These are phyloP conservation scores for Epichloe coenophiala DNA, from an alignment of 2,329 filamentous ascomycete species.

Conservation along the genomic window DNA sequence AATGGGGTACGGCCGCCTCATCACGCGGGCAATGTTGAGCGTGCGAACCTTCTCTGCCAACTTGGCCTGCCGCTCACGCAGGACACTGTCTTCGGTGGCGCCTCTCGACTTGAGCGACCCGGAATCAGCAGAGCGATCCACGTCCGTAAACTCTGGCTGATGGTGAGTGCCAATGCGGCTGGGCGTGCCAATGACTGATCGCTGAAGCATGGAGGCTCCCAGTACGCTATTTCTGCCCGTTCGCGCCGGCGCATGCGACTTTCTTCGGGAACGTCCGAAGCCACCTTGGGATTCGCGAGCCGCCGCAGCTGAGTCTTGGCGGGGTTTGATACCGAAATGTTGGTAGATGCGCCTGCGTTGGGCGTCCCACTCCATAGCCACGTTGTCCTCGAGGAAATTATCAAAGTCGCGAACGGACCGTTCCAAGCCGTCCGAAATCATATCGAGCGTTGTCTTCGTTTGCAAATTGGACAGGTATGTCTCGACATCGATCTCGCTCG, in stretches of 20 bases:
- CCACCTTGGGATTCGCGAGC: conserved; percentile 37
- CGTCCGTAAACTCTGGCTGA: conserved; percentile 53
- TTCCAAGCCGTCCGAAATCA: conserved; percentile 84
- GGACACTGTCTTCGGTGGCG: conserved; percentile 54
- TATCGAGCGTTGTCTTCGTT: conserved; percentile 78
- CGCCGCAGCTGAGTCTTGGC: conserved; percentile 30
- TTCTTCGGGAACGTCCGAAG: conserved; percentile 46
- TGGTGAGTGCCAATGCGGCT: conserved; percentile 50
- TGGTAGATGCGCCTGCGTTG: conserved; percentile 89
- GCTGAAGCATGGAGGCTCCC: conserved; percentile 54
- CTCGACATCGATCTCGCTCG: conserved; percentile 53
- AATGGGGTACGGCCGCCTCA: conserved; percentile 56
- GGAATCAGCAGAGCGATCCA: conserved; percentile 42
- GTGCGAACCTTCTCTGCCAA: conserved; percentile 67
- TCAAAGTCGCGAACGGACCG: conserved; percentile 88
- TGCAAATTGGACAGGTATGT: conserved; percentile 77
- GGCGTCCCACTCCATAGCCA: conserved; percentile 90
- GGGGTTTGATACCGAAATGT: conserved; percentile 76
- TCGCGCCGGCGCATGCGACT: conserved; percentile 31
- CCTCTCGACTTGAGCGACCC: conserved; percentile 30
- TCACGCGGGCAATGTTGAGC: conserved; percentile 60
- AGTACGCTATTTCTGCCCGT: conserved; percentile 36
- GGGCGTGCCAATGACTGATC: conserved; percentile 76
- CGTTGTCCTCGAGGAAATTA: conserved; percentile 82
- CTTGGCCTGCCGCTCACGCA: conserved; percentile 72